Evolutionary conservation across 164 flowering plant species (phyloP).

Genomic region (Vitis riparia): DNA sequence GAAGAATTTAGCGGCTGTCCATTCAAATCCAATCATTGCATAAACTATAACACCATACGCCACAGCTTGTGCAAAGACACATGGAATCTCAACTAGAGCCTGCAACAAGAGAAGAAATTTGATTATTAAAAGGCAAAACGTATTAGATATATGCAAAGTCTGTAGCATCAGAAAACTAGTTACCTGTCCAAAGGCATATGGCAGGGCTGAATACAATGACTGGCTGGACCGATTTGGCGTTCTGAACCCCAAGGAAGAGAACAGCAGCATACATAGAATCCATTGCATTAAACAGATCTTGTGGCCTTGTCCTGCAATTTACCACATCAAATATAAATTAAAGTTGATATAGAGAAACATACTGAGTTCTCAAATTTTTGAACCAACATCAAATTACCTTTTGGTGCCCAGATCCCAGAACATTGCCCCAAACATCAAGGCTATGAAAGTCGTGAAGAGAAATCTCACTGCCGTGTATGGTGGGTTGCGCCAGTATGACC

Average conservation of each 20-base stretch:
- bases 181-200: constrained; percentile 50
- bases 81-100: constrained; percentile 44
- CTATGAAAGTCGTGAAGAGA: constrained; percentile 30
- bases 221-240: constrained; percentile 37
- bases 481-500: constrained; percentile 53
- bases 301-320: constrained; percentile 28
- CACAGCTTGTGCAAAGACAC: constrained; percentile 28
- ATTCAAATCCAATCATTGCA: constrained; percentile 45
- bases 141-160: background rate
- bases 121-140: too few relatives aligned
- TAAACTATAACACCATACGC: constrained; percentile 36
- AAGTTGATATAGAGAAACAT: background rate
- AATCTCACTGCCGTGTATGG: constrained; percentile 39
- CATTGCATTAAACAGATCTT: constrained; percentile 44
- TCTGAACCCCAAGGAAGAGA: constrained; percentile 39
- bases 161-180: background rate
- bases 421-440: constrained; percentile 39
- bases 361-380: background rate
- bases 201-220: constrained; percentile 43
- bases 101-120: constrained; percentile 11
- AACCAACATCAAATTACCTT: constrained; percentile 19
- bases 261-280: constrained; percentile 46
- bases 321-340: background rate
- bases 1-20: constrained; percentile 37
- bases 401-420: constrained; percentile 42